Evolutionary conservation across 2,329 filamentous ascomycete species (phyloP), one percentile per base, ranked within the genome.

Genomic region (Alternaria novae-zelandiae): DNA sequence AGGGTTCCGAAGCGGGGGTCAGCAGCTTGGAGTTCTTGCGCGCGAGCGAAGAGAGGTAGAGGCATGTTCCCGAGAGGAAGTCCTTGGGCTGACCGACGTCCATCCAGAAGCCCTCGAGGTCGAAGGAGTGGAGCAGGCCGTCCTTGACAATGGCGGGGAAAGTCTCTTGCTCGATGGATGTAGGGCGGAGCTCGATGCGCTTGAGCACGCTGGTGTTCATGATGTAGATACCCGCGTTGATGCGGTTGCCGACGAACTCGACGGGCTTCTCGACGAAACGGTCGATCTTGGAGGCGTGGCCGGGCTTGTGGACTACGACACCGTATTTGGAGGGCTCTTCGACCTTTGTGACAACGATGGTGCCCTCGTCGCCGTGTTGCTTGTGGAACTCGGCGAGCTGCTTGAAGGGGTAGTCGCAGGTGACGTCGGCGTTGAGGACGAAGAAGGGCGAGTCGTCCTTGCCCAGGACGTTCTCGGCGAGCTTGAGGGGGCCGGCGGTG

Each of bases 231-330:
- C 96, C 96, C 72, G 95, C 96, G 77, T 98, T 98, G 87, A 98
- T 98, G 70, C 95, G 92, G 88, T 98, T 98, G 76, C 95, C 95
- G 62, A 98, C 95, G 79, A 97, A 98, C 84, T 98, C 93, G 79
- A 98, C 93, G 41, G 95, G 95, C 87, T 99, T 99, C 89, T 99
- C 95, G 73, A 99, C 96, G 85, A 99, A 99, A 73, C 96, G 94
- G 83, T 99, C 96, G 82, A 99, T 98, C 79, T 92, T 90, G 50
- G 93, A 93, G 58, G 92, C 84, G 83, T 97, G 93, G 82, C 90
- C 92, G 67, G 94, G 93, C 86, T 97, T 96, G 89, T 98, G 95
- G 28, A 99, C 96, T 60, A 99, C 90, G 73, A 99, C 95, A 88
- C 95, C 95, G 81, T 98, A 99, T 84, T 99, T 99, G 79, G 93